A percentile compares a stretch with the other conserved stretches of the same genome.
These are phyloP conservation scores for Coelastrella sp. DNA, from an alignment of 139 green algal genomes.

Conservation along the genomic window DNA sequence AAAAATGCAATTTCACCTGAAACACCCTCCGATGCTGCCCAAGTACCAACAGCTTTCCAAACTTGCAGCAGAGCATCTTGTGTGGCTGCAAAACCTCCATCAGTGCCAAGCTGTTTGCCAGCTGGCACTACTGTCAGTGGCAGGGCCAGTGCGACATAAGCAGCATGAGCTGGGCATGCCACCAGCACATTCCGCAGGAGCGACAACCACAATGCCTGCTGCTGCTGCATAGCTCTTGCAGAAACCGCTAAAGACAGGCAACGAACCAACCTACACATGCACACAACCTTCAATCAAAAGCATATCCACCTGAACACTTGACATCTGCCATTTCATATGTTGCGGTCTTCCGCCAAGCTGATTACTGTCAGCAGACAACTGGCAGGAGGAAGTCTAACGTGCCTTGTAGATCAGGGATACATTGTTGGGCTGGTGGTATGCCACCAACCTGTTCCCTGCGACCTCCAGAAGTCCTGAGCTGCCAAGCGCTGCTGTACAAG, in stretches of 20 bases:
- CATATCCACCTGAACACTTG: neutral
- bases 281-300: neutral
- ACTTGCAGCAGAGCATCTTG: neutral
- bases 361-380: too few relatives aligned
- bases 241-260: constrained; percentile 5
- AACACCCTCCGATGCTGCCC: neutral
- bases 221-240: neutral
- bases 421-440: too few relatives aligned
- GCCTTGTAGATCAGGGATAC: too few relatives aligned
- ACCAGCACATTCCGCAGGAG: neutral
- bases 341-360: too few relatives aligned
- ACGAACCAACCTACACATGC: neutral
- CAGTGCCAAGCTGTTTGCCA: neutral
- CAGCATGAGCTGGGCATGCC: neutral
- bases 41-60: neutral
- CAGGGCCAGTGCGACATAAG: neutral
- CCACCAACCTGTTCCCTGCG: neutral
- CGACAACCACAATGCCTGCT: constrained; percentile 17
- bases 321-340: neutral
- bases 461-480: neutral
- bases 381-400: too few relatives aligned
- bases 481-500: neutral
- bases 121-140: neutral
- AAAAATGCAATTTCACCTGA: neutral
- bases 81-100: neutral